phyloP scores from a whole-genome alignment of 148 eudicot genomes.

The Drosera capensis region DNA sequence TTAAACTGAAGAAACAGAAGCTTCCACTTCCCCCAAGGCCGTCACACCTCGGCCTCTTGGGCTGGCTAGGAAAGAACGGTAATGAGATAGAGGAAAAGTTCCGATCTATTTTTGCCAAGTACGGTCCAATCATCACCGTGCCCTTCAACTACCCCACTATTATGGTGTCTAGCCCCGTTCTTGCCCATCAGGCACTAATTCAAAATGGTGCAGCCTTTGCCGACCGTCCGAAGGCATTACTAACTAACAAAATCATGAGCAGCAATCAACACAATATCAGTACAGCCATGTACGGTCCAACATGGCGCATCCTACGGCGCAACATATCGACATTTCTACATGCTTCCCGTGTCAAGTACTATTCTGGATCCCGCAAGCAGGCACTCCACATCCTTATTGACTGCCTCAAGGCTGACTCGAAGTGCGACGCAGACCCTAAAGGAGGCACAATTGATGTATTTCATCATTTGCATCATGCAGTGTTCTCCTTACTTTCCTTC shows the following conservation, averaged over 20 bases:
- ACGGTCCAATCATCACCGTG: constrained; percentile 13
- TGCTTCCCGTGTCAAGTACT: constrained; percentile 13
- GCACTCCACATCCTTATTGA: constrained; percentile 7
- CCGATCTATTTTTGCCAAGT: neutral
- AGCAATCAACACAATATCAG: constrained; percentile 29
- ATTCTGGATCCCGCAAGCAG: constrained; percentile 10
- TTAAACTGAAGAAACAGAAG: neutral
- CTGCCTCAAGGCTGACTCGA: neutral
- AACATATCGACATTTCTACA: constrained; percentile 18
- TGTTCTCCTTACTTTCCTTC: constrained; percentile 43
- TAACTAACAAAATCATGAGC: constrained; percentile 11
- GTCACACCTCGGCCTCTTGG: neutral
- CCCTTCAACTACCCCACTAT: constrained; percentile 16
- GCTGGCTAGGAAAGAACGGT: neutral
- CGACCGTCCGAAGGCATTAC: constrained; percentile 33
- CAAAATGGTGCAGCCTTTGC: constrained; percentile 52
- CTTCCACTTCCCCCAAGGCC: neutral
- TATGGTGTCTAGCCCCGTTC: constrained; percentile 21
- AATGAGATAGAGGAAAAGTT: neutral
- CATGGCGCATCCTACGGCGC: constrained; percentile 17
- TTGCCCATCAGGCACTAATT: constrained; percentile 47
- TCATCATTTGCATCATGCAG: constrained; percentile 45
- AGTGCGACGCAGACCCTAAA: too few species aligned
- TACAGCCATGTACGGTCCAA: constrained; percentile 33
- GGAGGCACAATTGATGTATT: constrained; percentile 17